Evolutionary conservation across 129 eudicot species (phyloP).

Genomic region (Rutidosis leptorrhynchoides): DNA sequence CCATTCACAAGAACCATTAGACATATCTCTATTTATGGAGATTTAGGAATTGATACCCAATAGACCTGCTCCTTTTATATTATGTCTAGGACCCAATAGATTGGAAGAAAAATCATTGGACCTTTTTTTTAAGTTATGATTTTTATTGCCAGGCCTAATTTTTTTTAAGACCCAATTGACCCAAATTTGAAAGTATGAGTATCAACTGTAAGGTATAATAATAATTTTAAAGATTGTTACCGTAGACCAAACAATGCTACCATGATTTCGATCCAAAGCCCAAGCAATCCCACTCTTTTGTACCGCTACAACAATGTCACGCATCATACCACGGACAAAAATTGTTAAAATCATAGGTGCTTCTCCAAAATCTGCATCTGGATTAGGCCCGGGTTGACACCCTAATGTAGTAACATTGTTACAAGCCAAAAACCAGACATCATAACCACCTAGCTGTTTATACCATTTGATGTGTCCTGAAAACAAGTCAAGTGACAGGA

Average conservation of each 20-base stretch:
- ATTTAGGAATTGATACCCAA: no score
- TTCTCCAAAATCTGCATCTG: slow-evolving; percentile 82
- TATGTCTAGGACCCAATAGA: no score
- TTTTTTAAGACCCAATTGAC: no score
- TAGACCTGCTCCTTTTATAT: no score
- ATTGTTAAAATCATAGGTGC: slow-evolving; percentile 70
- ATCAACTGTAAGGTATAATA: no score
- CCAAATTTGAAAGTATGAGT: no score
- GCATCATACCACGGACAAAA: slow-evolving; percentile 18
- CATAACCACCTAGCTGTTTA: slow-evolving; percentile 57
- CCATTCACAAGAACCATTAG: no score
- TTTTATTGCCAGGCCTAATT: no score
- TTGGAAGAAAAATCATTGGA: no score
- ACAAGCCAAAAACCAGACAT: slow-evolving; percentile 59
- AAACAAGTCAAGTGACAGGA: slow-evolving; percentile 53
- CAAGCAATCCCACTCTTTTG: slow-evolving; percentile 89
- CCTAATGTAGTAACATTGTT: slow-evolving; percentile 49
- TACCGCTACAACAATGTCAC: slow-evolving; percentile 63
- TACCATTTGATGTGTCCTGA: slow-evolving; percentile 60
- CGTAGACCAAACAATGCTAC: slow-evolving; percentile 60
- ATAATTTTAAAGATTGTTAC: no score
- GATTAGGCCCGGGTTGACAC: slow-evolving; percentile 77
- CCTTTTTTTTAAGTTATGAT: no score
- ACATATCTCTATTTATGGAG: no score
- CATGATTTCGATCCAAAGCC: slow-evolving; percentile 70